A percentile compares a stretch with the other conserved stretches of the same genome.
Evolutionary conservation across 257 asterid species (phyloP).

Genomic region (Nicotiana tomentosiformis): DNA sequence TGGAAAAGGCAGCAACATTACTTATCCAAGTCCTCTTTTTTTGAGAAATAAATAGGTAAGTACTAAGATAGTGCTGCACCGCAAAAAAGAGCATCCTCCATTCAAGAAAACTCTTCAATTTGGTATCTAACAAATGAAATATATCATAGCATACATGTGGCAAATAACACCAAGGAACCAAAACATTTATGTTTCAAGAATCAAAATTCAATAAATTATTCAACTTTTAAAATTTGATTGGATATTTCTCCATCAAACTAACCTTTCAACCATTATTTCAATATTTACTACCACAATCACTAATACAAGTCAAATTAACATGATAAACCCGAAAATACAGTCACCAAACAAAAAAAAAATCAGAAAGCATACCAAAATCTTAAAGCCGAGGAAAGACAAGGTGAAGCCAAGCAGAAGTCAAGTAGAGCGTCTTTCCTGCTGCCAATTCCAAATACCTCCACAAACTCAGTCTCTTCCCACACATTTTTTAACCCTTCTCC

Average conservation of each 20-base stretch:
- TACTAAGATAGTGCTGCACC: too few relatives aligned
- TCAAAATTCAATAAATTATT: not conserved
- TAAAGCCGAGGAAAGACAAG: constrained; percentile 54
- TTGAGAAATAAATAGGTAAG: too few relatives aligned
- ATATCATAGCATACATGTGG: too few relatives aligned
- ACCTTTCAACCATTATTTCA: not conserved
- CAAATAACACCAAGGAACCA: too few relatives aligned
- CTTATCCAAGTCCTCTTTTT: not conserved
- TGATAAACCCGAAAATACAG: not conserved
- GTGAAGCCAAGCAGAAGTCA: constrained; percentile 68
- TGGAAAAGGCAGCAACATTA: not conserved
- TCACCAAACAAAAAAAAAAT: not conserved
- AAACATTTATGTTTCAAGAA: not conserved
- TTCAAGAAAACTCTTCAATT: too few relatives aligned
- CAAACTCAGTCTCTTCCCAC: constrained; percentile 38
- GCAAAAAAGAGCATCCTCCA: too few relatives aligned
- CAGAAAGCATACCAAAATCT: constrained; percentile 58
- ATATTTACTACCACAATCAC: not conserved
- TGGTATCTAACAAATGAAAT: too few relatives aligned
- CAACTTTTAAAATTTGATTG: not conserved
- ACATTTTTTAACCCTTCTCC: not conserved
- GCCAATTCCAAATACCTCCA: constrained; percentile 75
- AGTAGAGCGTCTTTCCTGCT: constrained; percentile 73
- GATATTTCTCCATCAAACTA: not conserved
- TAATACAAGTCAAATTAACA: too few relatives aligned